phyloP scores from a whole-genome alignment of 768 basidiomycete species.

The Calocybe cyanea region DNA sequence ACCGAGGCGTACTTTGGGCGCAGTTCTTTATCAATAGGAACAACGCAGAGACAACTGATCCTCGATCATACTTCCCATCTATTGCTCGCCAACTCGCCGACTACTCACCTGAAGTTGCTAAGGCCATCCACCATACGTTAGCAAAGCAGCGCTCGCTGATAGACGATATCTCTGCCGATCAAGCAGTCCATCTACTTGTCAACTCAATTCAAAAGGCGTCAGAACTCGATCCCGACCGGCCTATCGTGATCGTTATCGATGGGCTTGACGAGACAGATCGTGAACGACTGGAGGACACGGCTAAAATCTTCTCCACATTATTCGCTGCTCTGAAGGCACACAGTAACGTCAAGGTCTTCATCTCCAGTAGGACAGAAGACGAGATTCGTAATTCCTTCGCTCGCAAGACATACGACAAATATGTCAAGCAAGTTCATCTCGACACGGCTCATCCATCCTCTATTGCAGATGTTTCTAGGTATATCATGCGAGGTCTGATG shows the following conservation, averaged over 20 bases:
- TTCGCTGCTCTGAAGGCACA: conserved; percentile 3
- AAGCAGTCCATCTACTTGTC: conserved; percentile 15
- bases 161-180: conserved; percentile 11
- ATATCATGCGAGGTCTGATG: conserved; percentile 6
- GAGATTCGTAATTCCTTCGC: conserved; percentile 15
- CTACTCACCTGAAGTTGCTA: conserved; percentile 5
- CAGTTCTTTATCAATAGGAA: conserved; percentile 16
- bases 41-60: conserved; percentile 13
- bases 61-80: conserved; percentile 16
- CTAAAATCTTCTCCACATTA: conserved; percentile 11
- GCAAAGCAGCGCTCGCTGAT: conserved; percentile 9
- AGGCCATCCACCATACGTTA: conserved; percentile 9
- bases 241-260: conserved; percentile 17
- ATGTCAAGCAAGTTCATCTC: conserved; percentile 15
- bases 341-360: conserved; percentile 15
- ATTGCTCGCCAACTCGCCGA: conserved; percentile 15
- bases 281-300: conserved; percentile 9
- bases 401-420: not conserved
- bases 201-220: conserved; percentile 10
- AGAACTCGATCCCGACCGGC: conserved; percentile 3
- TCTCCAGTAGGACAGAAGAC: conserved; percentile 18
- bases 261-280: conserved; percentile 16
- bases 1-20: conserved; percentile 10
- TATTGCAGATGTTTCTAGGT: conserved; percentile 12
- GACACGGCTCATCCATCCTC: conserved; percentile 13